These are phyloP conservation scores for Pseudozyma pruni DNA, from an alignment of 1,284 basidiomycete genomes.

Conservation along the genomic window DNA sequence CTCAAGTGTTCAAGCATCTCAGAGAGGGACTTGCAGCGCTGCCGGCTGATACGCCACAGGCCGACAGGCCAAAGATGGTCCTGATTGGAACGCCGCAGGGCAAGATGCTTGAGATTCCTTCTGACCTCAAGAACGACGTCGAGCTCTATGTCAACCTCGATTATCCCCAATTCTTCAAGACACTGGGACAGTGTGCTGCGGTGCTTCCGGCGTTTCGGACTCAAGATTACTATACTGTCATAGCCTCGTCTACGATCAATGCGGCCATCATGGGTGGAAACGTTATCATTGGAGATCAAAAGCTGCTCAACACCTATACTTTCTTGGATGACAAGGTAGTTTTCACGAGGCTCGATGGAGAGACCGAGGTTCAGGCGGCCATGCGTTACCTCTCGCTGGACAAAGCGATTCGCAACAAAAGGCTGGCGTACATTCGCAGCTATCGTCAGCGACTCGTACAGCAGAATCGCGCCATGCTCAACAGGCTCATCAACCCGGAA, in stretches of 20 bases:
- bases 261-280: slow-evolving; percentile 11
- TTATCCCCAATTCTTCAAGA: slow-evolving; percentile 11
- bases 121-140: slow-evolving; percentile 1
- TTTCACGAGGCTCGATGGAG: slow-evolving; percentile 1
- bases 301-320: slow-evolving; percentile 8
- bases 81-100: slow-evolving; percentile 12
- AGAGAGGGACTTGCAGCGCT: slow-evolving; percentile 2
- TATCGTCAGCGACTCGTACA: slow-evolving; percentile 4
- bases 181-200: not conserved
- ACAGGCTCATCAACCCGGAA: slow-evolving; percentile 6
- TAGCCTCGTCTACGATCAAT: slow-evolving; percentile 14
- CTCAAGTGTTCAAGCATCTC: slow-evolving; percentile 1
- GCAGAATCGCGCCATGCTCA: slow-evolving; percentile 6
- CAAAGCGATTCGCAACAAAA: slow-evolving; percentile 3
- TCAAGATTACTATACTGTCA: not conserved
- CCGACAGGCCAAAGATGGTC: slow-evolving; percentile 5
- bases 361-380: slow-evolving; percentile 13
- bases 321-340: slow-evolving; percentile 9
- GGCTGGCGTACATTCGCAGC: slow-evolving; percentile 6
- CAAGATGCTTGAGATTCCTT: not conserved
- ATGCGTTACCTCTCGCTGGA: slow-evolving; percentile 12
- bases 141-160: slow-evolving; percentile 12
- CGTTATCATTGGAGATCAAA: slow-evolving; percentile 10
- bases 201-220: slow-evolving; percentile 2
- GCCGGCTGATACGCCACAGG: not conserved